Percentiles rank a stretch among this genome's conserved stretches.
phyloP scores from a whole-genome alignment of 257 asterid species.

The Solanum pimpinellifolium region DNA sequence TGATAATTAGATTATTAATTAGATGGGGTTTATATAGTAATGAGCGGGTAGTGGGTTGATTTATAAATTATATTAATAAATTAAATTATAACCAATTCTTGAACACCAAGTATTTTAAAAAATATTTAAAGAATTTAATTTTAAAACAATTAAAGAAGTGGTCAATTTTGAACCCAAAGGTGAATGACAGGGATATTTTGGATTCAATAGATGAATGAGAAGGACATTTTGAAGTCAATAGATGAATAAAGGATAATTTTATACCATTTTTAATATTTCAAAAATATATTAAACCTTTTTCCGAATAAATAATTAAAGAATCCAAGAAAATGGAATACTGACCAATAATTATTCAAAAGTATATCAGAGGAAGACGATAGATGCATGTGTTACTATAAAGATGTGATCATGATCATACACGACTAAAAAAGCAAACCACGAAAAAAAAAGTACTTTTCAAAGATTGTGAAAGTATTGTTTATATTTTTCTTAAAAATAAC shows the following conservation, averaged over 20 bases:
- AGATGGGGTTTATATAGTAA: too few relatives aligned
- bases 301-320: background rate
- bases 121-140: too few relatives aligned
- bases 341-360: background rate
- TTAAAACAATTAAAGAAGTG: too few relatives aligned
- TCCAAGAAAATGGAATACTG: background rate
- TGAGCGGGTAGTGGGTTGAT: too few relatives aligned
- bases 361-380: background rate
- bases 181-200: too few relatives aligned
- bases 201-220: rapidly evolving
- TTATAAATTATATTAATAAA: too few relatives aligned
- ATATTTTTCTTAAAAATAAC: background rate
- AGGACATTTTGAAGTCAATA: too few relatives aligned
- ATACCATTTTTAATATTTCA: too few relatives aligned
- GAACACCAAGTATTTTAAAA: too few relatives aligned
- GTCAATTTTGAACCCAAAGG: rapidly evolving
- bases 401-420: background rate
- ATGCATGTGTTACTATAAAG: background rate
- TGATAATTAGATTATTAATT: too few relatives aligned
- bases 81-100: too few relatives aligned
- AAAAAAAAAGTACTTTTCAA: background rate
- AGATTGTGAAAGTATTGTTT: background rate
- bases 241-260: rapidly evolving
- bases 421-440: background rate
- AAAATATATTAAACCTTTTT: too few relatives aligned